Evolutionary conservation across 371 early-diverging fungal genomes (phyloP).

Genomic region (Lichtheimia ornata): DNA sequence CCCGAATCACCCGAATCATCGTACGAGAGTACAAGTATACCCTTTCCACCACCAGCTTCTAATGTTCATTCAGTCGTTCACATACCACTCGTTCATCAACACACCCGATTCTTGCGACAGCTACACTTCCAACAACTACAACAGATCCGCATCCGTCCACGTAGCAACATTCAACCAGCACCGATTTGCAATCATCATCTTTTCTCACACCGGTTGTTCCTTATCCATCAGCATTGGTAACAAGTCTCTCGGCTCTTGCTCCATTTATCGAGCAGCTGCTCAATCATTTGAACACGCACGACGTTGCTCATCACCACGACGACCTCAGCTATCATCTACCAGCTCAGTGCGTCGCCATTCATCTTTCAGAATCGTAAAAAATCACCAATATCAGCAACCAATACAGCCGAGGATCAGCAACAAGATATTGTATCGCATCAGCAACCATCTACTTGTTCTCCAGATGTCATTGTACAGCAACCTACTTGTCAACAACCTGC

Average conservation of each 20-base stretch:
- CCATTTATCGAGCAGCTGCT: conserved; percentile 57
- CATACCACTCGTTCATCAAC: conserved; percentile 54
- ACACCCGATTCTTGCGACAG: conserved; percentile 18
- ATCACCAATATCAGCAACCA: conserved; percentile 15
- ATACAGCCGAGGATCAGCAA: neutral
- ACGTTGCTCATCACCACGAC: neutral
- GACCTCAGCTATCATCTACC: neutral
- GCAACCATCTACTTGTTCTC: no score
- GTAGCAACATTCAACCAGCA: conserved; percentile 26
- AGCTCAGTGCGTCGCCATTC: conserved; percentile 1
- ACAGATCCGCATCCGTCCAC: conserved; percentile 7
- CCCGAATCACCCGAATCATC: conserved; percentile 52
- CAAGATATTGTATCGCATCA: no score
- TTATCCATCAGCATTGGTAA: conserved; percentile 55
- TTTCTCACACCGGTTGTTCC: conserved; percentile 63
- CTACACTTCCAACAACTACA: conserved; percentile 13
- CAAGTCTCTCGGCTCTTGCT: conserved; percentile 44
- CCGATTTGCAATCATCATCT: conserved; percentile 64
- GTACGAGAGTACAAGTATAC: conserved; percentile 27
- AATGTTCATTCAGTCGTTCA: conserved; percentile 64
- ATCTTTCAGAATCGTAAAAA: conserved; percentile 4
- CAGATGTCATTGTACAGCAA: neutral
- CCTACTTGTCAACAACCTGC: conserved; percentile 19
- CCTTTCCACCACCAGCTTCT: conserved; percentile 43
- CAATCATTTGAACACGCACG: conserved; percentile 34